These are phyloP conservation scores for Exserohilum turcica DNA, from an alignment of 2,329 filamentous ascomycete species.

Conservation along the genomic window DNA sequence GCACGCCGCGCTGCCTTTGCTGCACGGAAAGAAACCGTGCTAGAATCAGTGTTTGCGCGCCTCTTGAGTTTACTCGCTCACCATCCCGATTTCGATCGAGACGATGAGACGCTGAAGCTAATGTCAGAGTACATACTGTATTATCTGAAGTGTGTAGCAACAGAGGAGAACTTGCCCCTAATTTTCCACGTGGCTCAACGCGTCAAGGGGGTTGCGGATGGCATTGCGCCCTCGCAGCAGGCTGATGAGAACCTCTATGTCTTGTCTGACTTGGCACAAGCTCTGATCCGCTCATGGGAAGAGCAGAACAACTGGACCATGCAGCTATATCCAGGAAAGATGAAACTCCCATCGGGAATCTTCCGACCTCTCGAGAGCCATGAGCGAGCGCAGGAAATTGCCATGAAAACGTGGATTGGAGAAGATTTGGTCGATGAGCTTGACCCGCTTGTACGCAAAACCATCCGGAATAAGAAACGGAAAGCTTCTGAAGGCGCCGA, in stretches of 20 bases:
- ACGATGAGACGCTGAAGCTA: constrained; percentile 71
- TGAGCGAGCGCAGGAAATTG: constrained; percentile 79
- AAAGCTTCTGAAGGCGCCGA: constrained; percentile 38
- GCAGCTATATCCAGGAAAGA: constrained; percentile 79
- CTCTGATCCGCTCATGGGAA: constrained; percentile 81
- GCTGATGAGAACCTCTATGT: constrained; percentile 78
- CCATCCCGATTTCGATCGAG: constrained; percentile 80
- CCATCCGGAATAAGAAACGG: constrained; percentile 65
- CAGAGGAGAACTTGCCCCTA: constrained; percentile 82
- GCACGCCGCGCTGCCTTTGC: constrained; percentile 74
- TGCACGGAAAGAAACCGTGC: constrained; percentile 60
- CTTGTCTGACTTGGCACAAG: constrained; percentile 83
- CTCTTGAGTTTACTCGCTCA: constrained; percentile 88
- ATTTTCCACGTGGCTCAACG: constrained; percentile 92
- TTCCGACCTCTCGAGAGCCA: constrained; percentile 78
- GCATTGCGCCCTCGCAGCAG: constrained; percentile 62
- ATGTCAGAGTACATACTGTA: constrained; percentile 89
- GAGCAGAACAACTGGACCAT: constrained; percentile 85
- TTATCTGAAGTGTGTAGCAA: constrained; percentile 82
- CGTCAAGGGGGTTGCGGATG: constrained; percentile 87
- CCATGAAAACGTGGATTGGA: constrained; percentile 81
- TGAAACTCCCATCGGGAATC: constrained; percentile 78
- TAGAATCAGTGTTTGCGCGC: constrained; percentile 82
- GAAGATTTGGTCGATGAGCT: constrained; percentile 75
- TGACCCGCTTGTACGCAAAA: constrained; percentile 74